Base-by-base conservation (phyloP, 163 green algal genomes). In the Volvox carteri region DNA sequence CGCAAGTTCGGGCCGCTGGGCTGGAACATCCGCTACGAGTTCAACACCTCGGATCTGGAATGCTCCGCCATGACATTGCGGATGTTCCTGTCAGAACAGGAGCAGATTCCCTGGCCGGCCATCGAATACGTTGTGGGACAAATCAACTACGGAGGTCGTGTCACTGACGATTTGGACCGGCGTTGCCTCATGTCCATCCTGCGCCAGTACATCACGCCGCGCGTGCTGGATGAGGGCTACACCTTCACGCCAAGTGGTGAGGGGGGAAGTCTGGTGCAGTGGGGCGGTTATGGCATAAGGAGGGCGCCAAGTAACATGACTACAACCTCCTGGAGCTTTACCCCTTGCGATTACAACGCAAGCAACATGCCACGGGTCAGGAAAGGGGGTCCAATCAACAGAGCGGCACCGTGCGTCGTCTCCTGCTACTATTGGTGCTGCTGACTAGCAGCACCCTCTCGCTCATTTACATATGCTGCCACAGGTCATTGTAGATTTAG, bases 11-110 rank as follows among this genome's bases (percentile, higher is more conserved):
- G 96, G 28, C 93, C 95, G 28, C 92, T 97, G 44, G 96, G 96
- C 9, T 98, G 95, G 95, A 98, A 97, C 92, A 96, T 97, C 83
- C 78, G 90, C 23, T 98, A 98, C 87, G 95, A 97, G 41, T 98
- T 98, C 93, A 97, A 95, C 92, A 94, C 93, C 9, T 90, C 75
- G 35, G 96, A 98, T 92, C 81, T 98, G 80, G 96, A 98, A 87
- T 98, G 96, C 93, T 93, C 88, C 70, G 93, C 95, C 79, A 94
- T 93, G 88, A 96, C 94, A 42, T 86, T 98, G 78, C 89, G 86
- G 33, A 97, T 95, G 90, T 97, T 98, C 91, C 91, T 98, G 41
- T 84, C 91, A 0, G 93, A 97, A 90, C 89, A 95, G 76, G 93
- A 94, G 30, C 19, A 33, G 35, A 95, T 97, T 41, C 95, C 96